These are phyloP conservation scores for Cubamyces lactineus DNA, from an alignment of 768 basidiomycete genomes.

Conservation along the genomic window DNA sequence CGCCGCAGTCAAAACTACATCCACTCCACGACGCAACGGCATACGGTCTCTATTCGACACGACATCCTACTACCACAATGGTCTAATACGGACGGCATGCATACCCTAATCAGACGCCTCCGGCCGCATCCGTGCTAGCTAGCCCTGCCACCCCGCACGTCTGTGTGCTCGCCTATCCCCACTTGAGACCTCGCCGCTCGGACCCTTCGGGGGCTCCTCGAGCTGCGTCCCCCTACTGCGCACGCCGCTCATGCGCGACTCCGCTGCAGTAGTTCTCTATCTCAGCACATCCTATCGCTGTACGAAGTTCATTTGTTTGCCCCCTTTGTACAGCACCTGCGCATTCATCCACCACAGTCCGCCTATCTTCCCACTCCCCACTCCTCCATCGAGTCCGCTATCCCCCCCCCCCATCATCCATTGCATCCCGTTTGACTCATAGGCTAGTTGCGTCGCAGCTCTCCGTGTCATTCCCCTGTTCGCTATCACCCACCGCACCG, in stretches of 20 bases:
- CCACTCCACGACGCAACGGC: neutral
- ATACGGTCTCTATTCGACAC: neutral
- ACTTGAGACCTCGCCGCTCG: no score
- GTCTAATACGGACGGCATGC: slow-evolving; percentile 2
- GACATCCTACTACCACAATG: neutral
- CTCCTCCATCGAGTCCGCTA: no score
- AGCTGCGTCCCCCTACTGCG: neutral
- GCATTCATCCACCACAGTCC: no score
- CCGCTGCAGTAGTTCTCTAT: neutral
- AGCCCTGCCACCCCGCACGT: neutral
- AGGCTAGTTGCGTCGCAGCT: neutral
- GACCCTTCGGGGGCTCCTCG: no score
- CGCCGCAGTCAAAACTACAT: neutral
- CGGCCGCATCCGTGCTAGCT: neutral
- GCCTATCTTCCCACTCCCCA: no score
- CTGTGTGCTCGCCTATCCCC: neutral
- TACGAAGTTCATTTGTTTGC: neutral
- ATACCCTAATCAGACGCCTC: slow-evolving; percentile 23
- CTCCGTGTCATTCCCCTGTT: neutral
- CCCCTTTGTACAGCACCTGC: neutral
- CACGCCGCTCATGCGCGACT: neutral
- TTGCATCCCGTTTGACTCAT: no score
- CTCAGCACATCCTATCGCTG: neutral
- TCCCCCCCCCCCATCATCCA: no score
- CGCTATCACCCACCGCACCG: no score